Evolutionary conservation across 805 yeast species (phyloP).

Genomic region (Pichia thaimueangensis): DNA sequence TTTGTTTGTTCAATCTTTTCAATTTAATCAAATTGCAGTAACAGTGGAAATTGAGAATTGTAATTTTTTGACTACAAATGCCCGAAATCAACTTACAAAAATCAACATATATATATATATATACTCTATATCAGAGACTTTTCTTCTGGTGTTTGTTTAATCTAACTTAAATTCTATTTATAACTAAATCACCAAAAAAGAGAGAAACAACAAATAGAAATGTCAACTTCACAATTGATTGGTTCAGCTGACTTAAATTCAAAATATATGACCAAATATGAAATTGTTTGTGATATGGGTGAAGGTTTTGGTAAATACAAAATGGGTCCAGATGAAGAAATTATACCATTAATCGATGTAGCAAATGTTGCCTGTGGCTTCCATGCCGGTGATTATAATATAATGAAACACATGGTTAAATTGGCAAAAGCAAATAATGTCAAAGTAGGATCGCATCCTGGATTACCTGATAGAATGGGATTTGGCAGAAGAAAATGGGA

Average conservation of each 20-base stretch:
- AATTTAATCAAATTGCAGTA: no score
- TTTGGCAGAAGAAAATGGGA: conserved; percentile 35
- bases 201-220: no score
- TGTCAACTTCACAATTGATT: conserved; percentile 4
- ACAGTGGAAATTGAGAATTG: no score
- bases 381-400: conserved; percentile 36
- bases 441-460: conserved; percentile 36
- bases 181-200: no score
- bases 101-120: no score
- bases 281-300: conserved; percentile 33
- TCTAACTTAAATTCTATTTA: no score
- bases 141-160: no score
- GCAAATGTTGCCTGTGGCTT: conserved; percentile 39
- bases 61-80: no score
- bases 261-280: conserved; percentile 24
- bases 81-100: no score
- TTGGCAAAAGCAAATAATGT: conserved; percentile 32
- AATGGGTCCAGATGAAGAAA: conserved; percentile 35
- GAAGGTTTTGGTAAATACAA: conserved; percentile 34
- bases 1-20: no score
- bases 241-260: conserved; percentile 18
- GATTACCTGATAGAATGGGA: conserved; percentile 34
- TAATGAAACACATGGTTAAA: conserved; percentile 31
- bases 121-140: no score
- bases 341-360: conserved; percentile 34